These are phyloP conservation scores for Forsythia viridissima DNA, from an alignment of 257 asterid genomes.

Conservation along the genomic window DNA sequence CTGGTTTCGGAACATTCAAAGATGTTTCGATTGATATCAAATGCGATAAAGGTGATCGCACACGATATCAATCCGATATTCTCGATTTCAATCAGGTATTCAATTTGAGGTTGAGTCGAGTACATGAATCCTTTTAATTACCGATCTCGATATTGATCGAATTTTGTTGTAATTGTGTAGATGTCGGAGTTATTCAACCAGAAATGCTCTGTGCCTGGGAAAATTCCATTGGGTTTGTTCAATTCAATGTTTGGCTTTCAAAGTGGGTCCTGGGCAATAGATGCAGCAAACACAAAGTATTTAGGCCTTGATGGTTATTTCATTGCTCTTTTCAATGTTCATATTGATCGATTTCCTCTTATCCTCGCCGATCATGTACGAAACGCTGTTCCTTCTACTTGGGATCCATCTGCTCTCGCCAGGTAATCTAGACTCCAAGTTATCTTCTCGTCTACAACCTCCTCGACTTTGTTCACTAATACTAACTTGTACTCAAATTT, in stretches of 20 bases:
- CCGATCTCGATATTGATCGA: not conserved
- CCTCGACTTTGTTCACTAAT: not conserved
- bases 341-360: conserved; percentile 70
- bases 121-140: not conserved
- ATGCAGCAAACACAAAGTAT: conserved; percentile 59
- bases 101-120: too few relatives aligned
- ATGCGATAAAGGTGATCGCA: conserved; percentile 91
- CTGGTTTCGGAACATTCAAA: conserved; percentile 60
- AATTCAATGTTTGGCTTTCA: conserved; percentile 85
- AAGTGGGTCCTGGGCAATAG: conserved; percentile 81
- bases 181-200: conserved; percentile 88
- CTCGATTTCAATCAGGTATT: conserved; percentile 80
- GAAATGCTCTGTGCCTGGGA: conserved; percentile 70
- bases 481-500: too few relatives aligned
- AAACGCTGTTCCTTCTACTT: conserved; percentile 72
- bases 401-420: conserved; percentile 96
- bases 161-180: conserved; percentile 30
- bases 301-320: conserved; percentile 81
- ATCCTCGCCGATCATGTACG: conserved; percentile 64
- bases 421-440: conserved; percentile 39
- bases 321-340: conserved; percentile 56
- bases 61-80: conserved; percentile 75
- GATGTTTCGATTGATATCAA: conserved; percentile 64
- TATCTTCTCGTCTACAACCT: not conserved
- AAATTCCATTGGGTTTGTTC: conserved; percentile 82